A percentile compares a stretch with the other conserved stretches of the same genome.
phyloP scores from a whole-genome alignment of 495 filamentous ascomycete genomes.

The Trichocladium uniseriatum region DNA sequence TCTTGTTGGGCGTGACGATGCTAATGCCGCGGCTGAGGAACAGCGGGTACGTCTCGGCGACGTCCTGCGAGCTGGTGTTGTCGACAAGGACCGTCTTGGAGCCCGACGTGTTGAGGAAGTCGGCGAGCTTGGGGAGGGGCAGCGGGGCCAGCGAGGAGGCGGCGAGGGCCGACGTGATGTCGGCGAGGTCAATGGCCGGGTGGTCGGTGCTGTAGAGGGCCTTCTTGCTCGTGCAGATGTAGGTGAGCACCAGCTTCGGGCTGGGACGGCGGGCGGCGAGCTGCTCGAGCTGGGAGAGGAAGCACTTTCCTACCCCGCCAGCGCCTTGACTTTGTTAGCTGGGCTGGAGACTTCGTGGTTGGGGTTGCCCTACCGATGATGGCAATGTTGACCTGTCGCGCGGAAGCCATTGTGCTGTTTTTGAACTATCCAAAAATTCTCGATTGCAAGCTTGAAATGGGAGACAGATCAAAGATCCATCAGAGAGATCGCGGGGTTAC shows the following conservation, averaged over 20 bases:
- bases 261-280: constrained; percentile 47
- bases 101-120: constrained; percentile 61
- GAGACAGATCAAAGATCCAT: not conserved
- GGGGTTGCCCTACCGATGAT: constrained; percentile 20
- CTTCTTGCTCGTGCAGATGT: constrained; percentile 73
- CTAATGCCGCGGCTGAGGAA: constrained; percentile 72
- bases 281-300: constrained; percentile 66
- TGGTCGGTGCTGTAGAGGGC: constrained; percentile 57
- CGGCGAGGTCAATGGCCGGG: constrained; percentile 45
- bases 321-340: constrained; percentile 49
- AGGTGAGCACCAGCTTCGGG: constrained; percentile 58
- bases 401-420: constrained; percentile 19
- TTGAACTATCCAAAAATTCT: not conserved
- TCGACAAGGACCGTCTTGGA: constrained; percentile 74
- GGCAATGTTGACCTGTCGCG: constrained; percentile 25
- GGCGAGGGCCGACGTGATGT: constrained; percentile 46
- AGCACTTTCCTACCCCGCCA: constrained; percentile 86
- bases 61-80: constrained; percentile 78
- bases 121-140: constrained; percentile 54
- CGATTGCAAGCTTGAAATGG: not conserved
- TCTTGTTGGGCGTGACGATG: constrained; percentile 95
- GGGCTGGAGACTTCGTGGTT: not conserved
- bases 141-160: constrained; percentile 49
- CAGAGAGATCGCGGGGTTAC: constrained; percentile 3
- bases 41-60: constrained; percentile 69